Evolutionary conservation across 129 eudicot genomes (phyloP).

Genomic region (carrot (Daucus carota)): DNA sequence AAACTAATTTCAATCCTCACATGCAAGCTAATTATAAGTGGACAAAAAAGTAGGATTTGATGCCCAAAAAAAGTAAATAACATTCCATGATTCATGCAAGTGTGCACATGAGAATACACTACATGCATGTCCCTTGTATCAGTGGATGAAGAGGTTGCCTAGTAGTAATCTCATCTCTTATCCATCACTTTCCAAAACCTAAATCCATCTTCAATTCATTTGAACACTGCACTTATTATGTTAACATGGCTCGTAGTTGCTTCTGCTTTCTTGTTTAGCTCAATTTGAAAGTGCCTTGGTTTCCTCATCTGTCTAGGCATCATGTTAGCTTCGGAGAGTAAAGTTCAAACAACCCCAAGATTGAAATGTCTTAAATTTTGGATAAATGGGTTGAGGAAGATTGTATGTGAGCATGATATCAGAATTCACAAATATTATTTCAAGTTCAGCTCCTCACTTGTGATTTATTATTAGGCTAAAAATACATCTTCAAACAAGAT

Average conservation of each 20-base stretch:
- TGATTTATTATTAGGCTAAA: too few relatives aligned
- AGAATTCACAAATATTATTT: too few relatives aligned
- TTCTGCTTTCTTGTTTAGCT: neutral
- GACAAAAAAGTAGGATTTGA: conserved; percentile 1
- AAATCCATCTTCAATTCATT: neutral
- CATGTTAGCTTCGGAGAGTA: neutral
- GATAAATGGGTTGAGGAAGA: too few relatives aligned
- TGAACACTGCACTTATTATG: neutral
- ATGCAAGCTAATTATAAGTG: conserved; percentile 8
- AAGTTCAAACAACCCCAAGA: neutral
- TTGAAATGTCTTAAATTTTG: too few relatives aligned
- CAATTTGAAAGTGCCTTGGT: neutral
- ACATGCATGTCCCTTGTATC: neutral
- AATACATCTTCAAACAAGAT: too few relatives aligned
- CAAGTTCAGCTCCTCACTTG: too few relatives aligned
- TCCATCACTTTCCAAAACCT: neutral
- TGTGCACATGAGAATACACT: neutral
- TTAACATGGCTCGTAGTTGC: conserved; percentile 7
- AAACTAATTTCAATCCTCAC: conserved; percentile 1
- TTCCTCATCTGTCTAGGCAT: neutral
- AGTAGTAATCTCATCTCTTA: conserved; percentile 1
- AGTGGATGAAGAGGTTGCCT: conserved; percentile 13
- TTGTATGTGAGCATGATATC: too few relatives aligned
- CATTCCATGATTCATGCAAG: conserved; percentile 2
- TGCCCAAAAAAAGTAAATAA: neutral